A percentile compares a stretch with the other conserved stretches of the same genome.
These are phyloP conservation scores for Talaromyces sp. DNA, from an alignment of 2,329 filamentous ascomycete species.

Conservation along the genomic window DNA sequence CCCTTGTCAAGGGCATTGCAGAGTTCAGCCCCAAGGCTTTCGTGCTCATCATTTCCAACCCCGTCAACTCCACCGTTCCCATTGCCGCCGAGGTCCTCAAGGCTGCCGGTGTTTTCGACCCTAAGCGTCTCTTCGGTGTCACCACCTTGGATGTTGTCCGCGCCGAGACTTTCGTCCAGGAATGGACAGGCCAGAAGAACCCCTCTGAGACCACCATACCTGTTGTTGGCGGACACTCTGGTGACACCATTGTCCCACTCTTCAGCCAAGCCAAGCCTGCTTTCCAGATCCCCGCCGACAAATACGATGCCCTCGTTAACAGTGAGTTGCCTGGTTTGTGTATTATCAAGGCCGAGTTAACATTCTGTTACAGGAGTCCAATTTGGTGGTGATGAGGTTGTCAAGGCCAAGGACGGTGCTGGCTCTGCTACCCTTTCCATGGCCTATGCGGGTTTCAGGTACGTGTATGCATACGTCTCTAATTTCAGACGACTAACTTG, in stretches of 20 bases:
- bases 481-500: constrained; percentile 19
- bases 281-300: constrained; percentile 79
- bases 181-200: constrained; percentile 76
- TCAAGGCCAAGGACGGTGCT: constrained; percentile 88
- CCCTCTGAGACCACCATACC: constrained; percentile 81
- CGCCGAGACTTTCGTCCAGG: constrained; percentile 91
- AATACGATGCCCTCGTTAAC: constrained; percentile 86
- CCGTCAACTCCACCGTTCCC: constrained; percentile 97
- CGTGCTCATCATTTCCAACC: constrained; percentile 97
- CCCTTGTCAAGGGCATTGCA: constrained; percentile 81
- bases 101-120: constrained; percentile 86
- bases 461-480: constrained; percentile 31
- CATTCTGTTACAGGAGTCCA: constrained; percentile 61
- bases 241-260: constrained; percentile 95
- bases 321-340: constrained; percentile 49
- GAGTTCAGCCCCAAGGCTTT: constrained; percentile 89
- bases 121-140: constrained; percentile 95
- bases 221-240: constrained; percentile 95
- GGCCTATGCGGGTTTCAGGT: constrained; percentile 94
- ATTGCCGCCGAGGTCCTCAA: constrained; percentile 97
- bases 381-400: constrained; percentile 96
- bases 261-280: constrained; percentile 86
- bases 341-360: not conserved
- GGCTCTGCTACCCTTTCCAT: constrained; percentile 91
- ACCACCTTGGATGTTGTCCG: constrained; percentile 98